phyloP scores from a whole-genome alignment of 2,329 filamentous ascomycete genomes.

The Aciculosporium take region DNA sequence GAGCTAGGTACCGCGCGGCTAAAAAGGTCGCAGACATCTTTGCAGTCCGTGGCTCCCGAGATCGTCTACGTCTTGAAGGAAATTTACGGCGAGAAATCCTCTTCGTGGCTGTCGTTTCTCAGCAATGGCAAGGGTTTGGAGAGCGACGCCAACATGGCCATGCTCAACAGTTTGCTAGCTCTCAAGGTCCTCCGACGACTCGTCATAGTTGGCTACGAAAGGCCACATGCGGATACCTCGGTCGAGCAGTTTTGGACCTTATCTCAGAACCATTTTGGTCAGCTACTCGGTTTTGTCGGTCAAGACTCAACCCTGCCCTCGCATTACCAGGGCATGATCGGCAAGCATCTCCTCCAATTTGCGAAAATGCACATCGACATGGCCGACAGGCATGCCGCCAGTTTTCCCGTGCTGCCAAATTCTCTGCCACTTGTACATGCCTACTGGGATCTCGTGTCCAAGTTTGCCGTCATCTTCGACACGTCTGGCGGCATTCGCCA shows the following conservation, averaged over 20 bases:
- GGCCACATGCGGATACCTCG: slow-evolving; percentile 63
- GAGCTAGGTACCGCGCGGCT: slow-evolving; percentile 74
- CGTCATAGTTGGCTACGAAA: slow-evolving; percentile 67
- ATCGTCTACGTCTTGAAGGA: slow-evolving; percentile 65
- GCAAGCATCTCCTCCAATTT: slow-evolving; percentile 78
- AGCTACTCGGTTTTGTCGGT: slow-evolving; percentile 52
- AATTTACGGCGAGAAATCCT: slow-evolving; percentile 64
- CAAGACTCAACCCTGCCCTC: slow-evolving; percentile 39
- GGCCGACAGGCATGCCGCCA: slow-evolving; percentile 62
- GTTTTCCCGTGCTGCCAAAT: slow-evolving; percentile 70
- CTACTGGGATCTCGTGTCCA: slow-evolving; percentile 73
- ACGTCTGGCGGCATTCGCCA: slow-evolving; percentile 42
- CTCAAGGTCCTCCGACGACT: slow-evolving; percentile 72
- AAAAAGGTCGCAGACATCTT: slow-evolving; percentile 55
- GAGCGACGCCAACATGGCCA: slow-evolving; percentile 43
- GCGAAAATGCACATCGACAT: slow-evolving; percentile 86
- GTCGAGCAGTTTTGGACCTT: slow-evolving; percentile 71
- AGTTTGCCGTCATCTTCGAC: slow-evolving; percentile 61
- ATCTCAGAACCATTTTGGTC: slow-evolving; percentile 63
- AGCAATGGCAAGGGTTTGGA: slow-evolving; percentile 43
- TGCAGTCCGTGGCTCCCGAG: slow-evolving; percentile 70
- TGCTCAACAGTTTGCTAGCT: slow-evolving; percentile 63
- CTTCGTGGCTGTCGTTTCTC: slow-evolving; percentile 51
- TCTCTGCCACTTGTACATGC: slow-evolving; percentile 62
- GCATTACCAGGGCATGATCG: slow-evolving; percentile 47